phyloP scores from a whole-genome alignment of 768 basidiomycete genomes.

The Lepiota venenata region DNA sequence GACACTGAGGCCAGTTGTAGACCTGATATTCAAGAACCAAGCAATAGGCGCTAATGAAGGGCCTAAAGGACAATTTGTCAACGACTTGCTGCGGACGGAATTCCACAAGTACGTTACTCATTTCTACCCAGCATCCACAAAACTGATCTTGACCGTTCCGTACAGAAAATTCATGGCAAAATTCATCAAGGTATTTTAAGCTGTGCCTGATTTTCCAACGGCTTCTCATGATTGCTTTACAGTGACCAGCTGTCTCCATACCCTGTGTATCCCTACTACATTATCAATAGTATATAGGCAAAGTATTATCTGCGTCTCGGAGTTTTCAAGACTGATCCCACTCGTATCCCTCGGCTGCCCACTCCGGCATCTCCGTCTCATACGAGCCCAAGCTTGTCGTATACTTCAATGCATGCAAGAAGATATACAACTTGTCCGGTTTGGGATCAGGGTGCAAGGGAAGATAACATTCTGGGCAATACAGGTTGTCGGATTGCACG shows the following conservation, averaged over 20 bases:
- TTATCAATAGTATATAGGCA: constrained; percentile 11
- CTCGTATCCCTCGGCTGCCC: constrained; percentile 75
- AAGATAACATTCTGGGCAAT: constrained; percentile 89
- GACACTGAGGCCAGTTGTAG: constrained; percentile 32
- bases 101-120: constrained; percentile 75
- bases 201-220: background rate
- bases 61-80: constrained; percentile 81
- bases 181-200: constrained; percentile 69
- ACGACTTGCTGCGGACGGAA: constrained; percentile 90
- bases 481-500: constrained; percentile 43
- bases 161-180: constrained; percentile 88
- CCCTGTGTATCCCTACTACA: background rate
- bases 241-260: constrained; percentile 6
- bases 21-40: constrained; percentile 99
- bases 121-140: background rate
- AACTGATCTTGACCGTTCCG: constrained; percentile 5
- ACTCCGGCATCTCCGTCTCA: constrained; percentile 84
- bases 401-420: constrained; percentile 88
- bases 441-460: constrained; percentile 92
- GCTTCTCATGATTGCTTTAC: background rate
- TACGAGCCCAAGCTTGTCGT: constrained; percentile 80
- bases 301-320: background rate
- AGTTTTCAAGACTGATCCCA: constrained; percentile 45
- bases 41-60: constrained; percentile 68
- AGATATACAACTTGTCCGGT: constrained; percentile 92